Conservation (phyloP, 202 grass and related monocot genomes). For the Schoenoplectus tabernaemontani region DNA sequence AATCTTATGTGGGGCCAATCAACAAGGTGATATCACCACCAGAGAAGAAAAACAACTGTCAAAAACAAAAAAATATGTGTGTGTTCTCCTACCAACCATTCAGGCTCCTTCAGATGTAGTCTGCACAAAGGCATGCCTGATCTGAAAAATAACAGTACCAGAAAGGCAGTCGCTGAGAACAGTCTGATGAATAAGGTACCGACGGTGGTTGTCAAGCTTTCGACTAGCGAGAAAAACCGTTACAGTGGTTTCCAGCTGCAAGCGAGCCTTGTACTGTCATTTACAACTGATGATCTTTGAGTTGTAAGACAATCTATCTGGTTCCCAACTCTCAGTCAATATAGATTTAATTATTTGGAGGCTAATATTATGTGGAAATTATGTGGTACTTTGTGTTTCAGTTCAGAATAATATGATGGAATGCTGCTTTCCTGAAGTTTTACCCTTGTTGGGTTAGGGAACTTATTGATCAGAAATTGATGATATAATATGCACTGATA, state of each 20-base stretch:
- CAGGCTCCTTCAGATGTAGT: background rate
- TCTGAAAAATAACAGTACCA: background rate
- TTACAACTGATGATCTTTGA: background rate
- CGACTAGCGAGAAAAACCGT: background rate
- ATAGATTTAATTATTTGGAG: background rate
- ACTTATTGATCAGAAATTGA: background rate
- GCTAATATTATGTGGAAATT: background rate
- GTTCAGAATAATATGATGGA: background rate
- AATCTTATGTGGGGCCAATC: background rate
- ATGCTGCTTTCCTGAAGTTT: background rate
- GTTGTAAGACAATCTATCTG: background rate
- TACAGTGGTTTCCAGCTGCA: background rate
- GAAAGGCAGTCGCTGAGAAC: background rate
- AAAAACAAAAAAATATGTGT: background rate
- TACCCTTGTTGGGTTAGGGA: background rate
- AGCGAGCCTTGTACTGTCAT: background rate
- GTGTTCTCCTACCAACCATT: background rate
- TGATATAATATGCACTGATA: background rate
- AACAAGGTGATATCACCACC: background rate
- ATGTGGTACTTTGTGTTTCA: background rate
- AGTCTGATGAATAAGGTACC: background rate
- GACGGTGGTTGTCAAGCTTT: background rate
- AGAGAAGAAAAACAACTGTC: background rate
- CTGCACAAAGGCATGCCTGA: background rate
- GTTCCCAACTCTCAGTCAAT: background rate